Base-by-base conservation (phyloP, 176 grass and related monocot genomes). In the Chrysopogon serrulatus region DNA sequence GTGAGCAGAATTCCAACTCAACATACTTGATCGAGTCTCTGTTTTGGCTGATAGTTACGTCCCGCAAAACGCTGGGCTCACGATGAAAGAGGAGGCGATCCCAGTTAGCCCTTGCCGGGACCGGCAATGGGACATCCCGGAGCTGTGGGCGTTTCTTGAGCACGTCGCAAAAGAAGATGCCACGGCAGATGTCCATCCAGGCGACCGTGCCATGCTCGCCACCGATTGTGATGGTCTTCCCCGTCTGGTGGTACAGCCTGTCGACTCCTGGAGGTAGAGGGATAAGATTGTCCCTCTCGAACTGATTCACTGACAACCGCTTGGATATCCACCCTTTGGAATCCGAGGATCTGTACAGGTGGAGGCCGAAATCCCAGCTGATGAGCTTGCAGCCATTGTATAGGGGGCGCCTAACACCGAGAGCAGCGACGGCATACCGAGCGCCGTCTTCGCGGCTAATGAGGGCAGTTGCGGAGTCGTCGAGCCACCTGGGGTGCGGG, bases 161-260 rank as follows among this genome's bases (percentile, higher is more conserved):
- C 79, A 82, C 79, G 66, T 82, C 66, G 9, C 79, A 82, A 5
- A 71, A 82, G 35, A 82, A 40, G 79, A 82, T 82, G 79, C 65
- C 79, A 31, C 79, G 66, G 65, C 79, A 82, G 34, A 82, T 65
- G 66, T 82, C 65, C 66, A 82, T 65, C 66, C 79, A 82, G n/a
- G 56, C 9, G 56, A 60, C 56, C 10, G 56, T 60, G 56, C n/a
- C n/a, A 27, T 13, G 10, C 56, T 60, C 56, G 1, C 56, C 56
- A 4, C 56, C 56, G 10, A 60, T 60, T 1, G 56, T 13, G 56
- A 60, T 60, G 56, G 8, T 60, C 56, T 60, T 60, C n/a, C 0
- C 56, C 9, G 56, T 60, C 10, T 60, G n/a, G 56, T 60, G 56
- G 56, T 27, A 60, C 56, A n/a, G n/a, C n/a, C 54, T 59, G 54